These are phyloP conservation scores for Dryas octopetala DNA, from an alignment of 306 rosid genomes.

Conservation along the genomic window DNA sequence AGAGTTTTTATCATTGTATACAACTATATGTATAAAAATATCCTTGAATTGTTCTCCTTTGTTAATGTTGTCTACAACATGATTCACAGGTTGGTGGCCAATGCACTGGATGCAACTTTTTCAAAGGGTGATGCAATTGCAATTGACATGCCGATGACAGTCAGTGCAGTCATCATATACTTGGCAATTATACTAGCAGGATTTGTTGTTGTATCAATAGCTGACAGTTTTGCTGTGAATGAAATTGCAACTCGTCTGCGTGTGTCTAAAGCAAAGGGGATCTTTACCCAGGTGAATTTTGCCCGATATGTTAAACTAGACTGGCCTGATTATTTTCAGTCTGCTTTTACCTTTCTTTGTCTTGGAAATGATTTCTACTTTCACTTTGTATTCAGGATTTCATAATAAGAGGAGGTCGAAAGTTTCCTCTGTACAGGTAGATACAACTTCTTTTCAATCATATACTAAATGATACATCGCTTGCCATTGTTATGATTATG, in stretches of 20 bases:
- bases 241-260: constrained; percentile 79
- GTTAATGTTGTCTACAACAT: constrained; percentile 17
- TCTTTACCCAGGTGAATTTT: constrained; percentile 75
- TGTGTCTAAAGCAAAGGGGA: constrained; percentile 71
- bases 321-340: not conserved
- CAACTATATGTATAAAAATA: not conserved
- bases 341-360: not conserved
- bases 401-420: constrained; percentile 77
- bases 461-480: constrained; percentile 7
- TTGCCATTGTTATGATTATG: constrained; percentile 7
- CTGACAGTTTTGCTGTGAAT: constrained; percentile 81
- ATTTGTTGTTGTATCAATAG: constrained; percentile 82
- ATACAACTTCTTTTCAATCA: not conserved
- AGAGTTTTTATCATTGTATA: not conserved
- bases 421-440: constrained; percentile 84
- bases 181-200: constrained; percentile 77
- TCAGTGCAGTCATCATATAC: constrained; percentile 69
- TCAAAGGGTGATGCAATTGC: constrained; percentile 89
- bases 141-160: constrained; percentile 91
- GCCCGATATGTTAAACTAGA: not conserved
- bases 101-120: constrained; percentile 60
- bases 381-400: constrained; percentile 67
- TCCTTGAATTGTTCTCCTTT: not conserved
- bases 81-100: constrained; percentile 72
- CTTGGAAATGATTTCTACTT: constrained; percentile 16